Evolutionary conservation across 2,329 filamentous ascomycete genomes (phyloP), one percentile per base, ranked within the genome.

Genomic region (Hypoxylon sp.): DNA sequence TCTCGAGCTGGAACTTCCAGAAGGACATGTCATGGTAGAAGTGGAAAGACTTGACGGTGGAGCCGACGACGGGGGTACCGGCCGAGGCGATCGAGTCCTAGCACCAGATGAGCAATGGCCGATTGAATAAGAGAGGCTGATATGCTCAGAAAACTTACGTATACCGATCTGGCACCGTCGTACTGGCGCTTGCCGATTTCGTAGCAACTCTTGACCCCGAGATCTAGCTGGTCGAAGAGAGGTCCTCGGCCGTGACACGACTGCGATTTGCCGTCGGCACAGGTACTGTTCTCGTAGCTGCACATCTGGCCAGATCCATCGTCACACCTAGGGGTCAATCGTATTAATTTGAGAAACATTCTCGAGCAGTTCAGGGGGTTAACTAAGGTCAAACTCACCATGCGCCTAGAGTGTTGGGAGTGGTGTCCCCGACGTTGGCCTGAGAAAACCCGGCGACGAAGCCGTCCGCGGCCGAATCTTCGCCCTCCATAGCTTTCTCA

Each of bases 381-480:
- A n/a, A 27, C 15, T 7, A 9, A 40, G 21, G 24, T 2, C 11
- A 26, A 20, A 31, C 54, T 61, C 38, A 64, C 79, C 87, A 95
- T 3, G 92, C 90, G 2, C 92, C 93, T 1, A 91, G 80, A 0
- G 90, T 83, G 67, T 97, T 97, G 8, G 93, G 93, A 1, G 88
- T 90, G 0, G 91, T 95, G 69, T 97, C 93, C 20, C 92, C 93
- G 49, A 97, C 91, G 69, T 91, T 97, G 23, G 92, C 85, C 73
- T 97, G 92, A 1, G 91, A 95, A 75, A 97, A 97, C 9, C 92
- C 93, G 2, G 92, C 92, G 1, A 97, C 90, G 67, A 96, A 96
- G 9, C 82, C 83, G 1, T 84, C 79, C 0, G 84, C 81, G 40
- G 85, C 87, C 9, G 77, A 78, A 2, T 75, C 69, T 23, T 82